Evolutionary conservation across 2,329 filamentous ascomycete genomes (phyloP), one percentile per base, ranked within the genome.

Genomic region (Emericellopsis atlantica): DNA sequence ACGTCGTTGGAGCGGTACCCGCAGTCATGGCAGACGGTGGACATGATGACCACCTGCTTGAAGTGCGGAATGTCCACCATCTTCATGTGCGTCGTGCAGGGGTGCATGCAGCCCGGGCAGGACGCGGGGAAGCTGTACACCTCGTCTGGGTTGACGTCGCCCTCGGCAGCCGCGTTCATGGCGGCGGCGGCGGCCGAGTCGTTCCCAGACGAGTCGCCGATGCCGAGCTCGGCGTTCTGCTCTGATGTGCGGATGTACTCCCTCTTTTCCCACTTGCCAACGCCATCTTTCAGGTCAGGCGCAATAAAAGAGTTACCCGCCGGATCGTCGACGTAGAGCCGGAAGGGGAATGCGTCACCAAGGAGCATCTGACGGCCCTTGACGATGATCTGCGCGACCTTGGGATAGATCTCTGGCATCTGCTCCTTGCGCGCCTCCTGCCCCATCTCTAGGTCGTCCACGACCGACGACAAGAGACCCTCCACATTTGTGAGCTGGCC

Each of bases 61-160:
- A 98, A 98, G 65, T 95, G 84, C 1, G 92, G 92, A 46, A 98
- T 95, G 54, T 94, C 87, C 43, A 96, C 87, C 81, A 95, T 94
- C 69, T 95, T 95, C 87, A 95, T 95, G 62, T 95, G 89, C 9
- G 93, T 94, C 4, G 79, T 79, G 64, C 89, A 95, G 5, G 78
- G 67, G 61, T 84, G 84, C 54, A 81, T 80, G 69, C 92, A 98
- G 46, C 86, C 90, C 1, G 92, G 92, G 60, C 92, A 98, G 43
- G 79, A 84, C 6, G 89, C 82, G 3, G 90, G 90, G 65, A 98
- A 92, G 44, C 79, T 81, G 67, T 96, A 96, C 23, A 95, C 84
- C 59, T 95, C 83, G 58, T 94, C 84, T 48, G 93, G 86, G 37
- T 92, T 72, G 51, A 96, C 92, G n/a, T 94, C 83, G 24, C 85